phyloP scores from a whole-genome alignment of 2,329 filamentous ascomycete species.

The Fusarium beomiforme region DNA sequence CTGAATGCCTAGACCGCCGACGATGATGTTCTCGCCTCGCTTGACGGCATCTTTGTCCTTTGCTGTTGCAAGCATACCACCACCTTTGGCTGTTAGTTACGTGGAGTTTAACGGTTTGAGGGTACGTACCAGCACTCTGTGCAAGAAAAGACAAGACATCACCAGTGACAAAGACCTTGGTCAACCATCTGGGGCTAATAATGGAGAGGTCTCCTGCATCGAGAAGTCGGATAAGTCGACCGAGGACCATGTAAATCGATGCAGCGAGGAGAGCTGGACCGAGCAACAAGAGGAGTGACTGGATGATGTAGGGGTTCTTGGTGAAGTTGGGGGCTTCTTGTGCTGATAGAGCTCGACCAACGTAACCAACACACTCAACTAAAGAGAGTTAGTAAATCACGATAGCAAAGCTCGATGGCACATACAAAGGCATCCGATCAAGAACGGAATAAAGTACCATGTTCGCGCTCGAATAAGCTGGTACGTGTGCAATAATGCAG shows the following conservation, averaged over 20 bases:
- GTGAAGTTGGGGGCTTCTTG: conserved; percentile 50
- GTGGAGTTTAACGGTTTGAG: not conserved
- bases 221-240: conserved; percentile 51
- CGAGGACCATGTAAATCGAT: conserved; percentile 59
- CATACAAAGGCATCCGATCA: conserved; percentile 63
- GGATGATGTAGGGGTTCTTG: conserved; percentile 52
- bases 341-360: conserved; percentile 59
- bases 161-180: conserved; percentile 61
- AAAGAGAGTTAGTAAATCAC: not conserved
- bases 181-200: conserved; percentile 56
- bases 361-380: conserved; percentile 52
- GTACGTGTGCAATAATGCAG: conserved; percentile 52
- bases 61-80: conserved; percentile 40
- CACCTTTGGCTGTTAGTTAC: conserved; percentile 23
- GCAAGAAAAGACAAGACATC: conserved; percentile 59
- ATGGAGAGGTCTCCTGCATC: conserved; percentile 53
- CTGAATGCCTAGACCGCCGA: conserved; percentile 64
- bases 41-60: conserved; percentile 42
- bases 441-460: conserved; percentile 64
- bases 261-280: conserved; percentile 57
- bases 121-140: conserved; percentile 41
- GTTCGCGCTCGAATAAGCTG: conserved; percentile 54
- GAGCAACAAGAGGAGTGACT: conserved; percentile 50
- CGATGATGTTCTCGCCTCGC: conserved; percentile 58
- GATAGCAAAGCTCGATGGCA: not conserved